Evolutionary conservation across 2,329 filamentous ascomycete species (phyloP), one percentile per base, ranked within the genome.

Genomic region (Xylariaceae sp.): DNA sequence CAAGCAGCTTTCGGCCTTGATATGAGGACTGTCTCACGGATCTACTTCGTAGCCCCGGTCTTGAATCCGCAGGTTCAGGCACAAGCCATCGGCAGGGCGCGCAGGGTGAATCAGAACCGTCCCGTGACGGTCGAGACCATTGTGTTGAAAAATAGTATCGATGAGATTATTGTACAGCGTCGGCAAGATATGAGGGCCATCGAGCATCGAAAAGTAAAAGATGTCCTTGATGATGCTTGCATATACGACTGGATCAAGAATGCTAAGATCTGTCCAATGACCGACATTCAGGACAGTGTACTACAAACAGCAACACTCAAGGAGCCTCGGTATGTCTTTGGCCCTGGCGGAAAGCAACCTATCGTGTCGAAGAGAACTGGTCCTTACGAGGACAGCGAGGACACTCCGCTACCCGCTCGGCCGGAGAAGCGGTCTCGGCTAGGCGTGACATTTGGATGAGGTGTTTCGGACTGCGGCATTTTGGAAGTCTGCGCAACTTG

Each of bases 1-100:
- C 88, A 93, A 58, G 90, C 90, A 22, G 88, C 90, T 0, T 88
- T 90, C 47, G 91, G 91, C 0, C 72, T 97, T 0, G 90, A 96
- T 58, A 81, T 96, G 62, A 83, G 82, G 38, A 81, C 79, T 9
- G 90, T 90, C 1, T 93, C 86, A 4, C 73, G 91, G 2, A 83
- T 97, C 9, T 94, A 89, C 64, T 96, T 97, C 48, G 76, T 95
- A 41, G 91, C 85, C 49, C 90, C 91, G 0, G 87, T 95, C 11
- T 84, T 93, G 60, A 86, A 90, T 39, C 89, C 89, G 0, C 79
- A 87, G 49, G 76, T 95, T 1, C 87, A 95, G 61, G 89, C 87
- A 2, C 91, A 97, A 62, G 91, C 91, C 0, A 88, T 96, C 48
- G 95, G 94, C 45, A 83, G 91, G 57, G 89, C 87, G 0, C 85